Percentiles rank a stretch among this genome's conserved stretches.
Evolutionary conservation across 352 stramenopile species (phyloP).

Genomic region (Bremia lactucae): DNA sequence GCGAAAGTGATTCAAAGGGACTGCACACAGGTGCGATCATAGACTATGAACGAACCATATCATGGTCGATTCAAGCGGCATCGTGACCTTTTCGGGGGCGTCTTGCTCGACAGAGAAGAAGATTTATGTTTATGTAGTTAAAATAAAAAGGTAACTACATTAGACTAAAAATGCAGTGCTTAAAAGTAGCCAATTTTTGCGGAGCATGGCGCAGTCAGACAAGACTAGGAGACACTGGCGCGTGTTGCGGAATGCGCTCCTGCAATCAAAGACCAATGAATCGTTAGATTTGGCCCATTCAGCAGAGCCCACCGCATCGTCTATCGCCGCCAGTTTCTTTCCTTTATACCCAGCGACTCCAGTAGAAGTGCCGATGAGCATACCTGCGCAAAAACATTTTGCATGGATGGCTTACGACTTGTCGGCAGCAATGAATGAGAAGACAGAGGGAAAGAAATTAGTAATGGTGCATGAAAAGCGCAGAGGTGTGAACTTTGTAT

Average conservation of each 20-base stretch:
- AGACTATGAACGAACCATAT: constrained; percentile 47
- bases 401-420: constrained; percentile 43
- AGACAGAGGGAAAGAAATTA: neutral
- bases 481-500: constrained; percentile 36
- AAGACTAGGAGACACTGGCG: constrained; percentile 58
- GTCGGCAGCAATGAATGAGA: neutral
- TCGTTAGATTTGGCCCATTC: neutral
- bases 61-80: constrained; percentile 85
- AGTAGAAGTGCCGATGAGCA: constrained; percentile 2
- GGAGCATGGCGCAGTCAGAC: constrained; percentile 17
- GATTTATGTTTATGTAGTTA: constrained; percentile 11
- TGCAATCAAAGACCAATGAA: constrained; percentile 14
- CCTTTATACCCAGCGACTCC: constrained; percentile 19
- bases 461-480: constrained; percentile 66
- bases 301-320: constrained; percentile 32
- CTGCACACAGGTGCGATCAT: neutral
- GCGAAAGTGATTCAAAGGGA: neutral
- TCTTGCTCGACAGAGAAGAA: constrained; percentile 16
- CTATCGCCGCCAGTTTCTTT: constrained; percentile 57
- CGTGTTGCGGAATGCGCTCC: constrained; percentile 50
- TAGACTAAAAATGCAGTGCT: constrained; percentile 3
- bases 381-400: constrained; percentile 23
- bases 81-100: constrained; percentile 22
- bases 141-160: constrained; percentile 5
- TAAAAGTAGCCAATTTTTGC: constrained; percentile 7